Base-by-base conservation (phyloP, 1,139 yeast genomes). In the Zhuliangozyma parablackwelliae region DNA sequence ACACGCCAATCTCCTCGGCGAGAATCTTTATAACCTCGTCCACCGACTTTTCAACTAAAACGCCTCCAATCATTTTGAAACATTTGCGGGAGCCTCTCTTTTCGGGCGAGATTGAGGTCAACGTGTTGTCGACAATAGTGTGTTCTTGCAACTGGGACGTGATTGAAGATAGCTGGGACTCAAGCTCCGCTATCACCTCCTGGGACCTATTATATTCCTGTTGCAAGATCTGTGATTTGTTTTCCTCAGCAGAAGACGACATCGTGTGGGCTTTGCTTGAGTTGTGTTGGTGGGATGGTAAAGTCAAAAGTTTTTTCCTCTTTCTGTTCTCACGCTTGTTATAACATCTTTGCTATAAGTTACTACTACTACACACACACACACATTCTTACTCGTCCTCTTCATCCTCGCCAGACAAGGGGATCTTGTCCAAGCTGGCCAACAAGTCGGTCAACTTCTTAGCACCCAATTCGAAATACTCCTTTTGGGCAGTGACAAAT, bases 61-160 rank as follows among this genome's bases (percentile, higher is more conserved):
- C 96, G 5, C 96, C 95, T 11, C 97, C 97, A 30, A 92, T 76
- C 96, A 92, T 88, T 55, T 95, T 80, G 64, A 81, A 90, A 53
- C 97, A 89, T 53, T 82, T 82, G 42, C 98, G 75, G 31, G 72
- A 78, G 3, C 49, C 35, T 75, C 80, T 31, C 59, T 72, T 44
- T 51, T 59, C 54, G 44, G 62, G 64, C 37, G 56, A 46, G 27
- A 62, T 59, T 13, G 51, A 44, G 12, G 51, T 51, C 31, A 62
- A 51, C 8, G 66, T 59, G 37, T 56, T 56, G 37, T 61, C 72
- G 21, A 69, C 76, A 26, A 69, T 59, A 27, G 50, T 35, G 46
- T 69, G 73, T 44, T 69, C 75, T 46, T 64, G 70, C 11, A 68
- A 47, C 49, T 67, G 72, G 7, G 72, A 59, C 1, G 62, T 39